phyloP scores from a whole-genome alignment of 2,329 filamentous ascomycete species.

The Endoconidiophora laricicola region DNA sequence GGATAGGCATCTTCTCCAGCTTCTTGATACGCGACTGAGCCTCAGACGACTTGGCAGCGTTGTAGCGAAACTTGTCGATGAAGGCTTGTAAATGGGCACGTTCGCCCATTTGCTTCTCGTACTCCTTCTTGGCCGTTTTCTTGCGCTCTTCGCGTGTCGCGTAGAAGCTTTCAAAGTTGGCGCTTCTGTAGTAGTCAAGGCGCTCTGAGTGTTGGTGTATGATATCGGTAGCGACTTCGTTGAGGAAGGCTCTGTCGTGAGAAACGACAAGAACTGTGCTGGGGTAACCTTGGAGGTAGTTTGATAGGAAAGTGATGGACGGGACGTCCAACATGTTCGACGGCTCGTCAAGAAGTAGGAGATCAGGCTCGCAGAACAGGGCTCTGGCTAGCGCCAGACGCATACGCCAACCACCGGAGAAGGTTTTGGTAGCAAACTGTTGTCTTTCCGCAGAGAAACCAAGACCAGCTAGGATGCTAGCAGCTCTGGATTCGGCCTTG shows the following conservation, averaged over 20 bases:
- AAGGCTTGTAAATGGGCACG: constrained; percentile 90
- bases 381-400: constrained; percentile 85
- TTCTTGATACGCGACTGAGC: constrained; percentile 99
- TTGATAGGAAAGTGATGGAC: constrained; percentile 95
- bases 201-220: constrained; percentile 96
- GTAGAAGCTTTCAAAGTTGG: constrained; percentile 96
- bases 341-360: constrained; percentile 92
- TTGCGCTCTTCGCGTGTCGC: constrained; percentile 91
- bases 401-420: constrained; percentile 99
- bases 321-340: constrained; percentile 99
- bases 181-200: constrained; percentile 94
- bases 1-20: constrained; percentile 85
- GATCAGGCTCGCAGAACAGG: constrained; percentile 92
- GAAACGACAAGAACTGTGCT: constrained; percentile 92
- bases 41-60: constrained; percentile 95
- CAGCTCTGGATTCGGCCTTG: constrained; percentile 88
- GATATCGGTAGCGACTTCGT: constrained; percentile 98
- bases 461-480: constrained; percentile 89
- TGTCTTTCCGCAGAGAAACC: constrained; percentile 91
- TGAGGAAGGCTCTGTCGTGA: constrained; percentile 97
- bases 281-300: constrained; percentile 85
- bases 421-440: constrained; percentile 86
- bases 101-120: constrained; percentile 94
- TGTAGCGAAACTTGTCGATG: constrained; percentile 99
- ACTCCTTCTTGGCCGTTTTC: constrained; percentile 92